These are phyloP conservation scores for Sporisorium sorghi DNA, from an alignment of 1,284 basidiomycete species.

Conservation along the genomic window DNA sequence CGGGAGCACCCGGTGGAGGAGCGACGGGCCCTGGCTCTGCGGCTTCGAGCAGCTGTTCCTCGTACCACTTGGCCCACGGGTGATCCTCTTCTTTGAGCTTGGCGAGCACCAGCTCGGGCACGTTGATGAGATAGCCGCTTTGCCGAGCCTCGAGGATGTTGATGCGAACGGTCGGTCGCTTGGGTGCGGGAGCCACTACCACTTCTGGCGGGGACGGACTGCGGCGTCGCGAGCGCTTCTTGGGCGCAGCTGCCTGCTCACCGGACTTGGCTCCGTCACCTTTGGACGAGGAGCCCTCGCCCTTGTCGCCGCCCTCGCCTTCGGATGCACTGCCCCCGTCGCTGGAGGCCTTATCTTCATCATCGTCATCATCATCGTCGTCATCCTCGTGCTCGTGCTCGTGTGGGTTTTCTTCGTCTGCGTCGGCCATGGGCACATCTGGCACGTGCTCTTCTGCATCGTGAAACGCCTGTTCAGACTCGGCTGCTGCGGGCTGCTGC, in stretches of 20 bases:
- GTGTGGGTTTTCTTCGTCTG: slow-evolving; percentile 11
- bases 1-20: slow-evolving; percentile 20
- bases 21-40: slow-evolving; percentile 30
- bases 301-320: slow-evolving; percentile 46
- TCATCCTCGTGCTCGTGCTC: slow-evolving; percentile 28
- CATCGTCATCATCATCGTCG: slow-evolving; percentile 52
- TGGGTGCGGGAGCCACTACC: slow-evolving; percentile 28
- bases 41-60: slow-evolving; percentile 39
- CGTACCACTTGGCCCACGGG: slow-evolving; percentile 64
- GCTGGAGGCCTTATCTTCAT: slow-evolving; percentile 45
- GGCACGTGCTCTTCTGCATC: slow-evolving; percentile 30
- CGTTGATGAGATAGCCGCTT: slow-evolving; percentile 60
- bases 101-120: slow-evolving; percentile 58
- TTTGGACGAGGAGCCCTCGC: slow-evolving; percentile 36
- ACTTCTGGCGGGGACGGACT: slow-evolving; percentile 39
- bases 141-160: slow-evolving; percentile 41
- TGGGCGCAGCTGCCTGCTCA: slow-evolving; percentile 24
- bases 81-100: slow-evolving; percentile 50
- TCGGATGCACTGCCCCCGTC: slow-evolving; percentile 53
- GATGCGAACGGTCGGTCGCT: slow-evolving; percentile 41
- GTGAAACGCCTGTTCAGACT: slow-evolving; percentile 21
- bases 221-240: slow-evolving; percentile 39
- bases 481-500: slow-evolving; percentile 6
- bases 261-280: slow-evolving; percentile 39
- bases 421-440: slow-evolving; percentile 27